phyloP scores from a whole-genome alignment of 2,329 filamentous ascomycete genomes.

The Colletotrichum lupini region DNA sequence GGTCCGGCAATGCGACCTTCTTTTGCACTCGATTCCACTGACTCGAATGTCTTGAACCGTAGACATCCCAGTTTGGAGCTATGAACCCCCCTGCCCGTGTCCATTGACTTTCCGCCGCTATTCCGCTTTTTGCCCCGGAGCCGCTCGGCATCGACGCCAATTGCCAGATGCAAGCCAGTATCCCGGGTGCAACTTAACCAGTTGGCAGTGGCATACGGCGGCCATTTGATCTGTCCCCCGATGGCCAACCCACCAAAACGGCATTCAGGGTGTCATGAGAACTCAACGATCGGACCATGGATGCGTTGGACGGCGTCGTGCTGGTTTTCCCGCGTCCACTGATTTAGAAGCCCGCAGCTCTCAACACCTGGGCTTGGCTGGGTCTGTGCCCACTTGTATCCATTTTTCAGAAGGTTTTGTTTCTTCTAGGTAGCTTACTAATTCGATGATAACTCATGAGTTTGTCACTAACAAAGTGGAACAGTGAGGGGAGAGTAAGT shows the following conservation, averaged over 20 bases:
- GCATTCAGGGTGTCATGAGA: background rate
- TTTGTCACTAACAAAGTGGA: background rate
- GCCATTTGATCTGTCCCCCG: no score
- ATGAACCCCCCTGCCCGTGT: background rate
- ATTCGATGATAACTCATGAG: background rate
- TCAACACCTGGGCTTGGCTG: background rate
- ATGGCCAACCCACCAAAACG: background rate
- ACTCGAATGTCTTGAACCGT: constrained; percentile 2
- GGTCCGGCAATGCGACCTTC: constrained; percentile 12
- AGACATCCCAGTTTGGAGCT: background rate
- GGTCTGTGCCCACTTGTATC: background rate
- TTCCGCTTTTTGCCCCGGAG: background rate
- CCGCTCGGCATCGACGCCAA: background rate
- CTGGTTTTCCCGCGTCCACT: background rate
- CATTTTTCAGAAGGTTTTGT: background rate
- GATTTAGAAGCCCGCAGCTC: background rate
- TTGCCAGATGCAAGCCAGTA: no score
- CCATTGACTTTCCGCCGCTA: background rate
- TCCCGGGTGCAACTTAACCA: no score
- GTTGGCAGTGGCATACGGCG: no score
- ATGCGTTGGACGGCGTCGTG: constrained; percentile 2
- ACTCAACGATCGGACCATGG: constrained; percentile 3
- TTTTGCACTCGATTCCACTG: background rate
- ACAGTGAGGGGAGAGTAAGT: background rate
- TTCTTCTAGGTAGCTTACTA: constrained; percentile 3